Evolutionary conservation across 768 basidiomycete genomes (phyloP), one percentile per base, ranked within the genome.

Genomic region (Auricularia heimuer): DNA sequence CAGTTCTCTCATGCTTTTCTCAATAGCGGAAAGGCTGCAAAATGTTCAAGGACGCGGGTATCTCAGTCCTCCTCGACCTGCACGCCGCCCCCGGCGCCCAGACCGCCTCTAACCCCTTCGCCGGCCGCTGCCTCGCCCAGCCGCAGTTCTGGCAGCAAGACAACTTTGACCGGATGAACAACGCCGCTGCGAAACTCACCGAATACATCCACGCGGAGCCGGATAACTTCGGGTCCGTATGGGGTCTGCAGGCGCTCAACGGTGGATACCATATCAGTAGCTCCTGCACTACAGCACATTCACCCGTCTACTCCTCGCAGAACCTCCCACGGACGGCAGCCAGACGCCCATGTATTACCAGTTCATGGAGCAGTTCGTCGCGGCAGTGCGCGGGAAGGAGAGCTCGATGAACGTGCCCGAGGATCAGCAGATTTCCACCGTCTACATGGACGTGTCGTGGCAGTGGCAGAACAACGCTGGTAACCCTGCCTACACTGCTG

Each of bases 141-240:
- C 29, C 56, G 56, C 56, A 60, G 56, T 60, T 60, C 56, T 60
- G 56, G 56, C 56, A 60, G 18, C 56, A 29, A 18, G 24, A 29
- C 56, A 60, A 60, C 56, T 60, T 60, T 18, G 56, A 60, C 34
- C 56, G 56, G 16, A 60, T 60, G 56, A 60, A 60, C 56, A 29
- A 60, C 56, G 56, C 56, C 16, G 56, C 56, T 4, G 56, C 56
- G 34, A 29, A 35, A 29, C 34, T 60, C 29, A 60, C 56, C 21
- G 56, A 60, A 29, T 33, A 33, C 56, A 35, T 60, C 29, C 56
- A 60, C 24, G 56, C 56, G 4, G 56, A 60, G 24, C 56, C 56
- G 21, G 56, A 60, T 24, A 60, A 60, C 56, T 60, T 60, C 29
- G 56, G 56, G 8, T 54, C 54, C n/a, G 54, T 54, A 7, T 54